phyloP scores from a whole-genome alignment of 768 basidiomycete species.

The Mycena metata region DNA sequence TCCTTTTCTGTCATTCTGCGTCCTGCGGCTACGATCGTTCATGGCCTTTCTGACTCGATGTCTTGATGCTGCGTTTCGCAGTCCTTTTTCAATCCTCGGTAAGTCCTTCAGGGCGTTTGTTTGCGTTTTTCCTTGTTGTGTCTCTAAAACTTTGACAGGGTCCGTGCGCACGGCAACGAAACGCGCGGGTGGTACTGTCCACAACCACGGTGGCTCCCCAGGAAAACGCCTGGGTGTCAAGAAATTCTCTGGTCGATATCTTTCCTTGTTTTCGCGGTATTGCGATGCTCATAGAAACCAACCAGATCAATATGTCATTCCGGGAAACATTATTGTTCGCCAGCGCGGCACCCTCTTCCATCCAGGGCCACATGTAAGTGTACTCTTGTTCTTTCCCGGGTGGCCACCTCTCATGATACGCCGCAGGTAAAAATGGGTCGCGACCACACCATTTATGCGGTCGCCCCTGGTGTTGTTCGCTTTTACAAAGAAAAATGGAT shows the following conservation, averaged over 20 bases:
- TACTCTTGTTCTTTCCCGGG: slow-evolving; percentile 50
- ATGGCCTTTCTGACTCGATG: slow-evolving; percentile 68
- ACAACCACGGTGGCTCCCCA: slow-evolving; percentile 93
- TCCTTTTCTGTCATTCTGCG: no score
- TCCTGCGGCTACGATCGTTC: slow-evolving; percentile 18
- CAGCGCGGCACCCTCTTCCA: slow-evolving; percentile 95
- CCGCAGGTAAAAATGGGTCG: slow-evolving; percentile 88
- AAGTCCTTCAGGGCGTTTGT: slow-evolving; percentile 19
- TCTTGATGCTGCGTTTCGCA: slow-evolving; percentile 46
- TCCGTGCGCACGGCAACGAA: slow-evolving; percentile 96
- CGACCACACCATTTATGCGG: slow-evolving; percentile 95
- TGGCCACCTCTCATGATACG: slow-evolving; percentile 23
- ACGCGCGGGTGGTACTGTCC: slow-evolving; percentile 93
- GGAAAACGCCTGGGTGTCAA: slow-evolving; percentile 96
- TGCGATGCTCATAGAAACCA: slow-evolving; percentile 13
- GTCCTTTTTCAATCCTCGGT: slow-evolving; percentile 69
- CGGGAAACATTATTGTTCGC: slow-evolving; percentile 96
- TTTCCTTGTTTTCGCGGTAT: not conserved
- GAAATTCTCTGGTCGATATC: slow-evolving; percentile 87
- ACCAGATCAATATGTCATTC: slow-evolving; percentile 89
- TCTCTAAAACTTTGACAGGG: slow-evolving; percentile 50
- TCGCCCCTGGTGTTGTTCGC: slow-evolving; percentile 91
- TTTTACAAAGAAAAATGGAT: slow-evolving; percentile 90
- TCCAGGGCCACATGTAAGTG: slow-evolving; percentile 92
- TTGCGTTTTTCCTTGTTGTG: slow-evolving; percentile 9